Conservation (phyloP, 306 rosid genomes). For the Aeschynomene evenia region DNA sequence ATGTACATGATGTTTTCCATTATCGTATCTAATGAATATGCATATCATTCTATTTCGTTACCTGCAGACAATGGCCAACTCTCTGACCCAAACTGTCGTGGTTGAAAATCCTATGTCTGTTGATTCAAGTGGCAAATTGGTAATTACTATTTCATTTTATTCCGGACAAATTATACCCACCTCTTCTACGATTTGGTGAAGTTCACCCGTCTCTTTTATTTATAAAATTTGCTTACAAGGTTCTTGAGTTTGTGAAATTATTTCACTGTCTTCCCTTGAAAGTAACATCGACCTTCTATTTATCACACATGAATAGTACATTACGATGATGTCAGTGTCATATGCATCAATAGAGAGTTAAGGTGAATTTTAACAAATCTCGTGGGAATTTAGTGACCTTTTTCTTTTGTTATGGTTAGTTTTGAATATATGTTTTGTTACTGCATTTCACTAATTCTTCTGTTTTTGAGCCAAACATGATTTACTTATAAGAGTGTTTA, state of each 20-base stretch:
- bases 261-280: too few species aligned
- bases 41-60: background rate
- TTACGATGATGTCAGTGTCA: too few species aligned
- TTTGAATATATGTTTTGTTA: background rate
- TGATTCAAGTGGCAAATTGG: constrained; percentile 79
- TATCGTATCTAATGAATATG: background rate
- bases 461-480: background rate
- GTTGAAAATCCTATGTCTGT: constrained; percentile 82
- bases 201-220: too few species aligned
- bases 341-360: too few species aligned
- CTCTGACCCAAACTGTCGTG: constrained; percentile 71
- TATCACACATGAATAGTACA: too few species aligned
- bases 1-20: background rate
- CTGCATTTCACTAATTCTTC: background rate
- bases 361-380: too few species aligned
- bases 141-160: constrained; percentile 27
- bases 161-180: too few species aligned
- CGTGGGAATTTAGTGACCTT: too few species aligned
- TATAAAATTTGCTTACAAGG: too few species aligned
- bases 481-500: background rate
- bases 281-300: too few species aligned
- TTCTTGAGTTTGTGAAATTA: too few species aligned
- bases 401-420: background rate
- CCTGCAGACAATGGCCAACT: constrained; percentile 34
- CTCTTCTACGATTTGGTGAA: too few species aligned